A percentile compares a stretch with the other conserved stretches of the same genome.
Evolutionary conservation across 2,329 filamentous ascomycete species (phyloP).

Genomic region (Verticillium tricorpus): DNA sequence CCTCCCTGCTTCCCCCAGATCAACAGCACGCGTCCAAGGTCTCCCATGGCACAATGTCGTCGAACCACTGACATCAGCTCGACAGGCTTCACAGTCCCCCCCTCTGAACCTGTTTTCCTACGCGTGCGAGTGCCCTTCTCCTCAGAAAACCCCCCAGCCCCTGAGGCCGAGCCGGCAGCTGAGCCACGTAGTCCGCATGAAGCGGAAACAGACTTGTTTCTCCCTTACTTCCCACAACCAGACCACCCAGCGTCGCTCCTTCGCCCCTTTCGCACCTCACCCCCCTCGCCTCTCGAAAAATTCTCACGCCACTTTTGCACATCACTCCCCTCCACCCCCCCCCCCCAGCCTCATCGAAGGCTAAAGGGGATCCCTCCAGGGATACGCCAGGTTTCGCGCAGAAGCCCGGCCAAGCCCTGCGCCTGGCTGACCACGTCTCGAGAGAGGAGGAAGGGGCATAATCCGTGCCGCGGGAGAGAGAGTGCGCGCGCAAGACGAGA

Average conservation of each 20-base stretch:
- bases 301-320: background rate
- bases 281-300: too few relatives aligned
- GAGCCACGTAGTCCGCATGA: background rate
- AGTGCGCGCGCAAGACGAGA: background rate
- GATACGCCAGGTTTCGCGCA: background rate
- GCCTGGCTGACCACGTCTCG: background rate
- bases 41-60: background rate
- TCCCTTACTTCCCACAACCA: constrained; percentile 1
- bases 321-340: too few relatives aligned
- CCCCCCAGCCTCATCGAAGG: background rate
- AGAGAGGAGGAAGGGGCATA: background rate
- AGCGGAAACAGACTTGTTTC: background rate
- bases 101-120: background rate
- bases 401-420: background rate
- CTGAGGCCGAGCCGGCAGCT: background rate
- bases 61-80: background rate
- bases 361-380: background rate
- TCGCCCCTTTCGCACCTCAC: background rate
- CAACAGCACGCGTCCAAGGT: background rate
- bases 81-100: background rate
- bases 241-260: background rate
- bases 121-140: background rate
- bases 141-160: background rate
- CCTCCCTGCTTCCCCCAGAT: background rate
- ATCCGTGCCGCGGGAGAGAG: background rate